Evolutionary conservation across 2,329 filamentous ascomycete genomes (phyloP), one percentile per base, ranked within the genome.

Genomic region (Pseudogymnoascus sp.): DNA sequence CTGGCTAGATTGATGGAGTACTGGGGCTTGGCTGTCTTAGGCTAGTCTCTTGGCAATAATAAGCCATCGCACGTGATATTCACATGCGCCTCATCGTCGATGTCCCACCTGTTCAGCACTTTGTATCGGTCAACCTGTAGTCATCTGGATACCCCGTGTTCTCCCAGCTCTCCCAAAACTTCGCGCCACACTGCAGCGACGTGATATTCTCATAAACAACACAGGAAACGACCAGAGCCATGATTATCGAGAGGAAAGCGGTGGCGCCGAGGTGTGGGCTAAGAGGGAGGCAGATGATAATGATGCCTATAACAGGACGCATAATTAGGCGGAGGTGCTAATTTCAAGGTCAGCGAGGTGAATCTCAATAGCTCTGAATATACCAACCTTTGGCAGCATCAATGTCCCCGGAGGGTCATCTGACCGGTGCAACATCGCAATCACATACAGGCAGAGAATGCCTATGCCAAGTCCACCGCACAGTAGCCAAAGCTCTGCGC

Each of bases 401-500:
- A 73, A 64, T 14, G 64, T 68, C 3, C 69, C 68, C 1, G 59
- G 69, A 18, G 75, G 72, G 63, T 78, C 77, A 4, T 76, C 72
- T 2, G 74, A 75, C 2, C 72, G 69, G 68, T 78, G 78, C 28
- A 80, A 67, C 68, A 79, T 71, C 6, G 75, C 76, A 62, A 78
- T 77, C 0, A 74, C 61, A 73, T 76, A 78, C 5, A 81, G 70
- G 63, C 78, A 80, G 53, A 79, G 71, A 71, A 80, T 71, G 14
- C 78, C 79, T 1, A 78, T 71, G 1, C 77, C 78, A 0, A 81
- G 73, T 1, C 78, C 78, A 31, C 76, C 78, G 16, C 79, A 78
- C 0, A 81, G 73, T 3, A 81, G 71, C 79, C 79, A 81, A n/a
- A 76, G 73, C 66, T 81, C 75, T 0, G 76, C 74, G 2, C 75